Conservation (phyloP, 805 yeast species). For the Hanseniaspora nectarophila region DNA sequence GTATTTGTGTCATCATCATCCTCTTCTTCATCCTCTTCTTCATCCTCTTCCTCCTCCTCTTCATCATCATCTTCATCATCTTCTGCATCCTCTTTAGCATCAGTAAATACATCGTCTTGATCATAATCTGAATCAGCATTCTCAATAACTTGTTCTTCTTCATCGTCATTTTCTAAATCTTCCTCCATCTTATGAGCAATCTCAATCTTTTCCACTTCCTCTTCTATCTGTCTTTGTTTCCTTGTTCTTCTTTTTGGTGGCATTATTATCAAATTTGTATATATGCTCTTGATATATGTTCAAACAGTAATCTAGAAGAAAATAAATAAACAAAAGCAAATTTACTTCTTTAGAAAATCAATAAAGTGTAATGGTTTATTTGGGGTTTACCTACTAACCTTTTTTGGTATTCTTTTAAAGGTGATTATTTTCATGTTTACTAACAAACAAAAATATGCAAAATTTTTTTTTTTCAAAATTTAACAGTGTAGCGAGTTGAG, state of each 20-base stretch:
- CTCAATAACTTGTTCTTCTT: constrained; percentile 13
- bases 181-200: constrained; percentile 16
- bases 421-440: background rate
- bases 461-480: no score
- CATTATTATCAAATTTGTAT: background rate
- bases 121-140: constrained; percentile 12
- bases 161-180: constrained; percentile 16
- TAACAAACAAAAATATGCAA: background rate
- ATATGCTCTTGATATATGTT: no score
- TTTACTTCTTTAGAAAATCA: background rate
- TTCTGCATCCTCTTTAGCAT: constrained; percentile 15
- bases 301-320: no score
- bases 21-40: constrained; percentile 15
- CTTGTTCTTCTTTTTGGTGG: constrained; percentile 13
- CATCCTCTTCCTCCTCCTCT: constrained; percentile 14
- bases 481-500: background rate
- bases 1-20: background rate
- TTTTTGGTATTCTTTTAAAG: background rate
- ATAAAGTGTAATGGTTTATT: background rate
- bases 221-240: constrained; percentile 15
- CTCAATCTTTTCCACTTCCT: constrained; percentile 11
- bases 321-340: background rate
- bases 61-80: constrained; percentile 2
- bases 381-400: background rate
- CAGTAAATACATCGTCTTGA: constrained; percentile 13